phyloP scores from a whole-genome alignment of 192 early-diverging fungal species.

The Martensiomyces pterosporus region DNA sequence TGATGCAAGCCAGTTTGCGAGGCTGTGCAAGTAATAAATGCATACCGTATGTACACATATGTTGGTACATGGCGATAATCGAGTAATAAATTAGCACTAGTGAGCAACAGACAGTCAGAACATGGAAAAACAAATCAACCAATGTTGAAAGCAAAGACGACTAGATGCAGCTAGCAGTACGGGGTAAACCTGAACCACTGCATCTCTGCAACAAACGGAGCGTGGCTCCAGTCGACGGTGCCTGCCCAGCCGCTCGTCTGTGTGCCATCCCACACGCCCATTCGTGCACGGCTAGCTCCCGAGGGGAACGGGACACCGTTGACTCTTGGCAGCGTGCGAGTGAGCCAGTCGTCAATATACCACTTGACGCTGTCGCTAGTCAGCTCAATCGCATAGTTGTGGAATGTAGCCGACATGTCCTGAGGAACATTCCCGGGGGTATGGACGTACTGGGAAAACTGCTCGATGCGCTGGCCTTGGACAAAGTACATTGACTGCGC shows the following conservation, averaged over 20 bases:
- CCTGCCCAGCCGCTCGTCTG: constrained; percentile 47
- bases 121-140: too few relatives aligned
- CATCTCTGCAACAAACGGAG: constrained; percentile 34
- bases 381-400: constrained; percentile 60
- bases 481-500: constrained; percentile 55
- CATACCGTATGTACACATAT: too few relatives aligned
- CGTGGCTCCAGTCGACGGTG: constrained; percentile 33
- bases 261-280: constrained; percentile 52
- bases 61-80: too few relatives aligned
- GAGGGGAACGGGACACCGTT: constrained; percentile 34
- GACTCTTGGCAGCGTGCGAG: constrained; percentile 38
- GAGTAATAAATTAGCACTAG: too few relatives aligned
- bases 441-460: constrained; percentile 19
- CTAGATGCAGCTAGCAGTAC: constrained; percentile 34
- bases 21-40: too few relatives aligned
- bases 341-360: constrained; percentile 51
- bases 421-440: constrained; percentile 28
- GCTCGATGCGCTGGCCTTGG: constrained; percentile 44
- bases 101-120: too few relatives aligned
- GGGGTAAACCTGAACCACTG: constrained; percentile 32
- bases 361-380: constrained; percentile 53
- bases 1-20: too few relatives aligned
- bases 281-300: constrained; percentile 19
- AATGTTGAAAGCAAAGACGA: too few relatives aligned
- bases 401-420: constrained; percentile 44